Conservation (phyloP, 805 yeast genomes). For the Candida arabinofermentans region DNA sequence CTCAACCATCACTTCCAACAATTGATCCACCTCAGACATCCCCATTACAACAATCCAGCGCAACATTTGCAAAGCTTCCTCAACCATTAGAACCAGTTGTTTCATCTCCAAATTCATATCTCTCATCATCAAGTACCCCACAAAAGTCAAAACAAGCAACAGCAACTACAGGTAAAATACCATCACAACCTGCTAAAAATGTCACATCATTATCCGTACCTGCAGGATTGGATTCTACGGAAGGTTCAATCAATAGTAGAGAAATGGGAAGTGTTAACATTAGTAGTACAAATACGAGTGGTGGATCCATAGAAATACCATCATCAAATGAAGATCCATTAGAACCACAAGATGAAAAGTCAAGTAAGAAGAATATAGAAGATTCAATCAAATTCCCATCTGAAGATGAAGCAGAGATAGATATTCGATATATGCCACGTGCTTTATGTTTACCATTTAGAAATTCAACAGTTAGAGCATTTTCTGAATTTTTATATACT, state of each 20-base stretch:
- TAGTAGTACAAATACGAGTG: neutral
- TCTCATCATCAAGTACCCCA: neutral
- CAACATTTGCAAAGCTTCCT: neutral
- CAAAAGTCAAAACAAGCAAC: no score
- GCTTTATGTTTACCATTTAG: conserved; percentile 65
- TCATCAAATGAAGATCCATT: neutral
- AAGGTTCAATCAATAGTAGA: no score
- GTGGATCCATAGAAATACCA: conserved; percentile 12
- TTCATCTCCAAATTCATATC: neutral
- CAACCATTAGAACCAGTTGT: neutral
- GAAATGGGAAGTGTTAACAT: no score
- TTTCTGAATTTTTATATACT: conserved; percentile 69
- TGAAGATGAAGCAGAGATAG: conserved; percentile 32
- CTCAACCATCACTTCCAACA: conserved; percentile 51
- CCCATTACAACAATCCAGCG: neutral
- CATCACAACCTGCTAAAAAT: no score
- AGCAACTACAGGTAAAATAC: no score
- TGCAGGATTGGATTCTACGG: no score
- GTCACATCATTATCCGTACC: no score
- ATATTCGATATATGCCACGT: conserved; percentile 64
- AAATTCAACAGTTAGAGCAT: conserved; percentile 56
- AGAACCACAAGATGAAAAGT: neutral
- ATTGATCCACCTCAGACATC: conserved; percentile 28
- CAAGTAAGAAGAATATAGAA: conserved; percentile 1
- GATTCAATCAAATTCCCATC: conserved; percentile 12